Evolutionary conservation across 306 rosid genomes (phyloP).

Genomic region (Cyclanthera cordifolia): DNA sequence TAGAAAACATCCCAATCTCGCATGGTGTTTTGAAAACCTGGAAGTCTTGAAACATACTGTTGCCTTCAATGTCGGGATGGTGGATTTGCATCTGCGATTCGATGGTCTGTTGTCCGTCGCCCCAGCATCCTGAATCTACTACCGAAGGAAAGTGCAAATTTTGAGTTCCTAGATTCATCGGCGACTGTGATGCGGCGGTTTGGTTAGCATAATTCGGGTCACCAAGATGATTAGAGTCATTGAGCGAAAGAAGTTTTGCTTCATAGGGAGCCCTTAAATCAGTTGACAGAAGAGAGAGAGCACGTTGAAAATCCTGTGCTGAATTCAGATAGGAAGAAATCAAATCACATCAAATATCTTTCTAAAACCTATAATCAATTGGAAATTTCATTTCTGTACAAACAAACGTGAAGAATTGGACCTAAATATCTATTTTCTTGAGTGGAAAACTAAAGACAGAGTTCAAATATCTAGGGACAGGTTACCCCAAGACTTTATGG

Average conservation of each 20-base stretch:
- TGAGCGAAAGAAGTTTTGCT: conserved; percentile 26
- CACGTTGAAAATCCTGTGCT: conserved; percentile 47
- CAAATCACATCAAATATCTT: conserved; percentile 33
- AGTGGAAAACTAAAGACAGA: background rate
- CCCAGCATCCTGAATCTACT: conserved; percentile 34
- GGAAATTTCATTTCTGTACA: background rate
- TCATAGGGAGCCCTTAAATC: conserved; percentile 45
- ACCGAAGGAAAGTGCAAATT: conserved; percentile 19
- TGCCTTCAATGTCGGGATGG: background rate
- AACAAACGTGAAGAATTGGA: background rate
- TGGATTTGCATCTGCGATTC: conserved; percentile 2
- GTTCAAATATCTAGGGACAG: background rate
- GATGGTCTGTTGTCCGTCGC: conserved; percentile 20
- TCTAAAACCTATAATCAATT: conserved; percentile 39
- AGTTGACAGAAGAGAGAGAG: conserved; percentile 99
- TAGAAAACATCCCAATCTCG: background rate
- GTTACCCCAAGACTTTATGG: too few species aligned
- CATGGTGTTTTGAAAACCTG: background rate
- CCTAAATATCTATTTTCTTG: background rate
- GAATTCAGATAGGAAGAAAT: conserved; percentile 26
- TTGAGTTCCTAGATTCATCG: conserved; percentile 21
- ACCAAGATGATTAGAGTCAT: conserved; percentile 16
- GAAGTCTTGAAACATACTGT: background rate
- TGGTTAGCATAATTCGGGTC: conserved; percentile 17
- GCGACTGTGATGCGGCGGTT: conserved; percentile 17